Evolutionary conservation across 805 yeast species (phyloP), one percentile per base, ranked within the genome.

Genomic region (Starmerella kuoi): DNA sequence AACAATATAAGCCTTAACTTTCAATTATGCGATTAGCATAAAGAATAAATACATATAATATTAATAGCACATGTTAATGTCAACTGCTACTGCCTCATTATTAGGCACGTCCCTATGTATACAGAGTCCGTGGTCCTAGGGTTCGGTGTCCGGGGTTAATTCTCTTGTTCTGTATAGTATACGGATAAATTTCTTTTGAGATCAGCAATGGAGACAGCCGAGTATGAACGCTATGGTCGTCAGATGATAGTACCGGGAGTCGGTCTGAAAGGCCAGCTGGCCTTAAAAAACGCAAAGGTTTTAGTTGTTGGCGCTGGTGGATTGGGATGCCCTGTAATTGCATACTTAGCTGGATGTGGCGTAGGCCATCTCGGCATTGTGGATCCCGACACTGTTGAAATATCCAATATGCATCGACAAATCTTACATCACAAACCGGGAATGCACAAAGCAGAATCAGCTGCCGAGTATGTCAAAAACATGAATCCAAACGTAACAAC

Each of bases 241-340:
- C 98, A 91, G 56, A 80, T 91, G 88, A 76, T 87, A 21, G 95
- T 91, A 2, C 91, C 94, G 2, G 80, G 74, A 44, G 66, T 86
- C 38, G 84, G 86, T 2, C 45, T 57, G 5, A 19, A 38, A 2
- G 68, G 67, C 33, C 99, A 91, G 58, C 39, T 70, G 6, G 64
- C 61, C 33, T 60, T 91, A 36, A 77, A 76, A 48, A 50, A 59
- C 0, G 45, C 88, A 2, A 72, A 66, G 39, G 72, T 87, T 0
- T 60, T 88, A 21, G 87, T 91, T 0, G 69, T 91, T 6, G 98
- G 99, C 1, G 96, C 96, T 1, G 99, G 98, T 9, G 99, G 99
- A 0, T 66, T 91, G 5, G 97, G 98, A 0, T 79, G 93, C 51
- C 96, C 98, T 0, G 93, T 93, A 0, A 60, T 88, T 37, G 67